These are phyloP conservation scores for Lactarius tabidus DNA, from an alignment of 768 basidiomycete genomes.

Conservation along the genomic window DNA sequence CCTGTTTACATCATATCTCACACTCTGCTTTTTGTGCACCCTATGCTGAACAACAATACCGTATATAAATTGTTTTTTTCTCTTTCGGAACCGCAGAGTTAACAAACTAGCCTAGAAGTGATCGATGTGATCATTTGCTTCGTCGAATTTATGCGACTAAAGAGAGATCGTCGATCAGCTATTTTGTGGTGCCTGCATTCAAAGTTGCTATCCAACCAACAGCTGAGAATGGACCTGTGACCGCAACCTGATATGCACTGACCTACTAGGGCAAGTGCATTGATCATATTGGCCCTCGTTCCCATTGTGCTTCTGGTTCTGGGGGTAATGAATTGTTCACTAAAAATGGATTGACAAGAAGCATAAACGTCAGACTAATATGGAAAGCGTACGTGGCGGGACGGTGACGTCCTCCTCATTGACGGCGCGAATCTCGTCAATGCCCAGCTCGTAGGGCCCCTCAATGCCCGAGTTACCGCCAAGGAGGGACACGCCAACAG, in stretches of 20 bases:
- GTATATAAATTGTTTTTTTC: background rate
- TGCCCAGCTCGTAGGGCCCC: slow-evolving; percentile 77
- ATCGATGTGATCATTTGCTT: background rate
- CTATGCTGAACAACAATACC: slow-evolving; percentile 10
- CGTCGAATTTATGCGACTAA: background rate
- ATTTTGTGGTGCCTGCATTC: background rate
- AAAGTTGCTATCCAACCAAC: background rate
- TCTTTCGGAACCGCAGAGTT: background rate
- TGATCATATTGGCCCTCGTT: slow-evolving; percentile 17
- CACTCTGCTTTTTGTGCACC: background rate
- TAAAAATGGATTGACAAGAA: background rate
- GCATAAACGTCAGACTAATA: background rate
- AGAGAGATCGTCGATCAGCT: background rate
- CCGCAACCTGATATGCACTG: background rate
- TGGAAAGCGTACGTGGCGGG: slow-evolving; percentile 30
- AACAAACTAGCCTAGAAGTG: background rate
- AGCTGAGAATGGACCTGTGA: background rate
- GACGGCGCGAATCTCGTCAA: slow-evolving; percentile 78
- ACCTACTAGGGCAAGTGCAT: background rate
- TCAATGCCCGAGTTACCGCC: slow-evolving; percentile 75
- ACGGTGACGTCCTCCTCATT: slow-evolving; percentile 61
- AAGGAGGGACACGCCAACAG: slow-evolving; percentile 82
- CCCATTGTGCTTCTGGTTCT: slow-evolving; percentile 1
- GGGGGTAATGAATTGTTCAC: slow-evolving; percentile 11
- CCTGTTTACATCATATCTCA: slow-evolving; percentile 12